Percentiles rank a stretch among this genome's conserved stretches.
These are phyloP conservation scores for Aspergillus sparsus DNA, from an alignment of 495 filamentous ascomycete genomes.

Conservation along the genomic window DNA sequence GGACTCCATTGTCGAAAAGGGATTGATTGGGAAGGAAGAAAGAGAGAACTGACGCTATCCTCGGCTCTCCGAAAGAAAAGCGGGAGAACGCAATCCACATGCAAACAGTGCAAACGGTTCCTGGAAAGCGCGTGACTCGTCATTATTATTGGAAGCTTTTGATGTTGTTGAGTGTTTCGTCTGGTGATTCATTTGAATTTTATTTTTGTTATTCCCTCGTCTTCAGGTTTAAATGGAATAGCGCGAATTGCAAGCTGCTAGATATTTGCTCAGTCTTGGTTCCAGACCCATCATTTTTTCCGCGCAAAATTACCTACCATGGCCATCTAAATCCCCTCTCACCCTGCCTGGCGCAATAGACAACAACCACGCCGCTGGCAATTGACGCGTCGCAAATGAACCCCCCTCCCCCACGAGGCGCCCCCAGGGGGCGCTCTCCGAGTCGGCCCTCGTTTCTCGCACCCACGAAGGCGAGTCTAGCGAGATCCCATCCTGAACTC, in stretches of 20 bases:
- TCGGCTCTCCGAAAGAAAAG: not conserved
- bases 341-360: slow-evolving; percentile 65
- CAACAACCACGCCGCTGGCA: slow-evolving; percentile 31
- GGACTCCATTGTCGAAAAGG: slow-evolving; percentile 35
- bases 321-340: slow-evolving; percentile 38
- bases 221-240: no score
- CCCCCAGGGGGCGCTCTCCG: slow-evolving; percentile 27
- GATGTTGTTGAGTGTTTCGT: no score
- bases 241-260: no score
- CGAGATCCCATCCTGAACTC: slow-evolving; percentile 62
- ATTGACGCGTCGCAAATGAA: slow-evolving; percentile 34
- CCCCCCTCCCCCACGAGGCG: slow-evolving; percentile 31
- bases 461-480: slow-evolving; percentile 64
- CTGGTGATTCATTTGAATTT: no score
- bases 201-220: no score
- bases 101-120: slow-evolving; percentile 46
- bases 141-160: no score
- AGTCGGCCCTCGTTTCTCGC: slow-evolving; percentile 62
- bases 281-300: not conserved
- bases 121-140: not conserved
- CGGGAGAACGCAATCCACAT: slow-evolving; percentile 2
- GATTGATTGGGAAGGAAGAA: not conserved
- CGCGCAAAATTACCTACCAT: slow-evolving; percentile 5
- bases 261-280: no score
- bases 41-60: slow-evolving; percentile 1